Percentiles rank a stretch among this genome's conserved stretches.
phyloP scores from a whole-genome alignment of 192 early-diverging fungal species.

The Backusella macrospora region DNA sequence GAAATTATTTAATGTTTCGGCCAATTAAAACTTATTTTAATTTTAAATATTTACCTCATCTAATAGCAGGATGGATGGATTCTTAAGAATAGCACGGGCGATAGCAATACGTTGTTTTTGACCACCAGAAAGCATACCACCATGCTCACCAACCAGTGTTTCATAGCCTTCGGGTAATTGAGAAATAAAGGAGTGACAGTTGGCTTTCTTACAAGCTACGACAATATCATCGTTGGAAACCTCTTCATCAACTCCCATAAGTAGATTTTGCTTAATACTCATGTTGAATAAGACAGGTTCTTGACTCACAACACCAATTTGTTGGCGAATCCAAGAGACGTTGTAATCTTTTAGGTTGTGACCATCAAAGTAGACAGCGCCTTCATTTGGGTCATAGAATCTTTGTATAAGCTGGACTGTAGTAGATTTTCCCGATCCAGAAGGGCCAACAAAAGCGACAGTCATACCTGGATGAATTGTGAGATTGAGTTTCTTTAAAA shows the following conservation, averaged over 20 bases:
- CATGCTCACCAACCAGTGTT: slow-evolving; percentile 82
- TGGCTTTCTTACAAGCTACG: slow-evolving; percentile 67
- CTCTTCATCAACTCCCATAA: slow-evolving; percentile 61
- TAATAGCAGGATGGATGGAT: slow-evolving; percentile 81
- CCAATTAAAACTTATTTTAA: not conserved
- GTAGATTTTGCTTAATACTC: slow-evolving; percentile 81
- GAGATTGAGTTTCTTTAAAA: slow-evolving; percentile 76
- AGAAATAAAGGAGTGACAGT: slow-evolving; percentile 83
- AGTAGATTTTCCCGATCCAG: slow-evolving; percentile 88
- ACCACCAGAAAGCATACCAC: slow-evolving; percentile 79
- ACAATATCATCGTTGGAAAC: slow-evolving; percentile 74
- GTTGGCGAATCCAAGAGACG: slow-evolving; percentile 77
- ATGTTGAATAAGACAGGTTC: slow-evolving; percentile 88
- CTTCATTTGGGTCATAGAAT: slow-evolving; percentile 74
- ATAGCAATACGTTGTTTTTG: slow-evolving; percentile 98
- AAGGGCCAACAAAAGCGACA: slow-evolving; percentile 89
- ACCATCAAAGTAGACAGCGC: slow-evolving; percentile 73
- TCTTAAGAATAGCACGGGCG: slow-evolving; percentile 87
- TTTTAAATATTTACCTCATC: slow-evolving; percentile 66
- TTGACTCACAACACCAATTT: slow-evolving; percentile 90
- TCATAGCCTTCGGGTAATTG: slow-evolving; percentile 82
- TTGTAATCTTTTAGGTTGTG: slow-evolving; percentile 76
- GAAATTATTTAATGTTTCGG: not conserved
- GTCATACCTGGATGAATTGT: slow-evolving; percentile 76
- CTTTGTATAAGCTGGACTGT: slow-evolving; percentile 82